A percentile compares a stretch with the other conserved stretches of the same genome.
Conservation (phyloP, 805 yeast species). For the Kodamaea leandrae region DNA sequence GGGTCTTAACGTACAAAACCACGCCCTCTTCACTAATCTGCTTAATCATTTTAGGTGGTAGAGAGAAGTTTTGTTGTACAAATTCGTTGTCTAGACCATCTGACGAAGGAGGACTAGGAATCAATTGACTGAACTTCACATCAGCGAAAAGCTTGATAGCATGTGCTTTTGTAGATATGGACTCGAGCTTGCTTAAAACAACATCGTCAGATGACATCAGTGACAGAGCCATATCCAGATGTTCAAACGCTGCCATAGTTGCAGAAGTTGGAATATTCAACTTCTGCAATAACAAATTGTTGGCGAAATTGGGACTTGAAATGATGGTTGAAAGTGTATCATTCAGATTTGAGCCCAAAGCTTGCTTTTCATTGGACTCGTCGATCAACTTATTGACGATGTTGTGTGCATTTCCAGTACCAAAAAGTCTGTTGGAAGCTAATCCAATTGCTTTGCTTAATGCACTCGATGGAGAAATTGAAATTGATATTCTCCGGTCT, state of each 20-base stretch:
- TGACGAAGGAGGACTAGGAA: slow-evolving; percentile 66
- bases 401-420: slow-evolving; percentile 25
- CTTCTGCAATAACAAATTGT: slow-evolving; percentile 34
- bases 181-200: slow-evolving; percentile 54
- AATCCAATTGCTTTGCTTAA: slow-evolving; percentile 81
- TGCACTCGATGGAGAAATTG: slow-evolving; percentile 82
- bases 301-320: slow-evolving; percentile 33
- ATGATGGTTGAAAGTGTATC: slow-evolving; percentile 20
- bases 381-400: slow-evolving; percentile 13
- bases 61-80: slow-evolving; percentile 37
- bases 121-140: slow-evolving; percentile 80
- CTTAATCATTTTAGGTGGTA: slow-evolving; percentile 57
- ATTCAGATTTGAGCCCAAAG: slow-evolving; percentile 3
- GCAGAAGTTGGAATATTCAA: slow-evolving; percentile 30
- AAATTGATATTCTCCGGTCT: slow-evolving; percentile 63
- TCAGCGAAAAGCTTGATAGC: slow-evolving; percentile 88
- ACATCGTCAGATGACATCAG: slow-evolving; percentile 30
- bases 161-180: slow-evolving; percentile 84
- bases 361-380: slow-evolving; percentile 10
- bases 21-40: slow-evolving; percentile 82
- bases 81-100: slow-evolving; percentile 37
- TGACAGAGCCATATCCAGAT: slow-evolving; percentile 9
- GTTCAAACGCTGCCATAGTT: slow-evolving; percentile 15
- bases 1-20: slow-evolving; percentile 76
- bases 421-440: slow-evolving; percentile 86